phyloP scores from a whole-genome alignment of 306 rosid genomes.

The Mimosa pudica region DNA sequence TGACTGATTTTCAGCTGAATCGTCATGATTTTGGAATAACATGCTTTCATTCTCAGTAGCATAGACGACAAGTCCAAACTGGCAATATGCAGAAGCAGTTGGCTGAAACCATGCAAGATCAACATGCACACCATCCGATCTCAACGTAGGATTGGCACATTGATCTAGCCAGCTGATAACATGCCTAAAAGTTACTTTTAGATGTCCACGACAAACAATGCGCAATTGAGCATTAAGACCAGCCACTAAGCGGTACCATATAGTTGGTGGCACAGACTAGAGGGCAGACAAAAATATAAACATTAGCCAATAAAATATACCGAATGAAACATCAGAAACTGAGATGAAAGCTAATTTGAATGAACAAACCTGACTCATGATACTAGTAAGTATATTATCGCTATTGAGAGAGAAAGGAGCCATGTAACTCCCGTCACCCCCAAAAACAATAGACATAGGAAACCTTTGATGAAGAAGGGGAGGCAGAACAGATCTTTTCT shows the following conservation, averaged over 20 bases:
- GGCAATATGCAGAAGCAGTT: conserved; percentile 87
- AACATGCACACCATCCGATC: conserved; percentile 56
- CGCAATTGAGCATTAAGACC: conserved; percentile 94
- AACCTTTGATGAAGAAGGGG: conserved; percentile 79
- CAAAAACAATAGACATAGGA: conserved; percentile 84
- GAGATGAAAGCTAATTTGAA: conserved; percentile 24
- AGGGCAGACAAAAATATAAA: conserved; percentile 26
- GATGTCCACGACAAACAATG: conserved; percentile 72
- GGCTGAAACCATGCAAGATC: conserved; percentile 94
- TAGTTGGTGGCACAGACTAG: conserved; percentile 86
- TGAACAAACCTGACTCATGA: conserved; percentile 85
- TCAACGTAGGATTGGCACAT: conserved; percentile 68
- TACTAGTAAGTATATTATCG: conserved; percentile 85
- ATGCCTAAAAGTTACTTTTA: conserved; percentile 62
- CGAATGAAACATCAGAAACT: conserved; percentile 17
- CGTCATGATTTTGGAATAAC: conserved; percentile 48
- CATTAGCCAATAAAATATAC: conserved; percentile 33
- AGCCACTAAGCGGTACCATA: conserved; percentile 96
- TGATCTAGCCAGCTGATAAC: conserved; percentile 78
- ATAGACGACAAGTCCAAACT: conserved; percentile 70
- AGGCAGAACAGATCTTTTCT: conserved; percentile 82
- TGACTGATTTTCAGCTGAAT: conserved; percentile 53
- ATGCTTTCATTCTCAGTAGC: conserved; percentile 53
- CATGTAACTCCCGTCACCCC: conserved; percentile 97
- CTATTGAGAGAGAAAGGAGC: conserved; percentile 80